Evolutionary conservation across 225 moss, liverwort and hornwort genomes (phyloP).

Genomic region (Marchantia paleacea): DNA sequence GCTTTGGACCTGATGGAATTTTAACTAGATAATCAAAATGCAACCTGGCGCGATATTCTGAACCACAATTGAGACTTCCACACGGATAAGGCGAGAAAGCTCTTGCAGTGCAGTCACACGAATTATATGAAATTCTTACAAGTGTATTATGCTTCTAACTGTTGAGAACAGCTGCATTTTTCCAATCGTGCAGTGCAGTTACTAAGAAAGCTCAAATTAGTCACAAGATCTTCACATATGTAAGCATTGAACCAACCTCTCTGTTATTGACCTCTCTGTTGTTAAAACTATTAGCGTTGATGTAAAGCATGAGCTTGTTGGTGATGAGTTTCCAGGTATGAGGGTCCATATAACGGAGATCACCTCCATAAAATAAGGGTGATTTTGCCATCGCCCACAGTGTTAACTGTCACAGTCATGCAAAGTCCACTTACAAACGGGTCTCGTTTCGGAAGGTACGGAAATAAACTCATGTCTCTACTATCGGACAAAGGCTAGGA

Average conservation of each 20-base stretch:
- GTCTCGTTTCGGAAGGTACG: not conserved
- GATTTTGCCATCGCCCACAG: slow-evolving; percentile 28
- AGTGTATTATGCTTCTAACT: not conserved
- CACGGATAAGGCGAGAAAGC: too few species aligned
- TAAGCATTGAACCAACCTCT: not conserved
- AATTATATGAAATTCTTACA: too few species aligned
- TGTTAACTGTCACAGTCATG: slow-evolving; percentile 1
- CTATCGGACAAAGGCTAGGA: too few species aligned
- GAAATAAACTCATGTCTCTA: too few species aligned
- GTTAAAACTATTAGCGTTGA: slow-evolving; percentile 16
- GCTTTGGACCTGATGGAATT: too few species aligned
- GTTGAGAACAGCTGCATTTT: not conserved
- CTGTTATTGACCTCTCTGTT: slow-evolving; percentile 37
- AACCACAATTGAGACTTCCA: too few species aligned
- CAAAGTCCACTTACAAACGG: not conserved
- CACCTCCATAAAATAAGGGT: slow-evolving; percentile 26
- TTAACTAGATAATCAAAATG: too few species aligned
- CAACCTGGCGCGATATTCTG: too few species aligned
- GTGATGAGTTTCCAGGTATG: slow-evolving; percentile 20
- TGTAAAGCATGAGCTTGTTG: slow-evolving; percentile 21
- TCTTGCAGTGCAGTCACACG: too few species aligned
- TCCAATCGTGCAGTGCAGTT: too few species aligned
- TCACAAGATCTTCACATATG: too few species aligned
- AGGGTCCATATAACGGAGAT: slow-evolving; percentile 20
- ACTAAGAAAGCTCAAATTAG: too few species aligned